Conservation (phyloP, 1,284 basidiomycete species). For the Papiliotrema terrestris region DNA sequence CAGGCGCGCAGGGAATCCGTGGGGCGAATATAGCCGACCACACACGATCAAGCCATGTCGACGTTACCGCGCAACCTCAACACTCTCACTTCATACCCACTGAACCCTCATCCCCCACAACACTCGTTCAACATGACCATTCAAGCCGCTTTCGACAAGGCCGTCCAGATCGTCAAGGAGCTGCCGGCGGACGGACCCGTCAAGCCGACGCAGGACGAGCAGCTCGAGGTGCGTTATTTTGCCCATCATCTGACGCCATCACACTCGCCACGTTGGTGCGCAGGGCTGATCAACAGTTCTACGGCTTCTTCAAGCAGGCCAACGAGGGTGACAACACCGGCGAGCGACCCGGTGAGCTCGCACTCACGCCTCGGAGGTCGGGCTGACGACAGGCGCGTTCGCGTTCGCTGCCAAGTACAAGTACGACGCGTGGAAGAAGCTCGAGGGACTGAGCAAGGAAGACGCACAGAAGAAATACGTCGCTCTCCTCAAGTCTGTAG, state of each 20-base stretch:
- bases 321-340: conserved; percentile 59
- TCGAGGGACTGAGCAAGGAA: conserved; percentile 68
- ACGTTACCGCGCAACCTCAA: too few species aligned
- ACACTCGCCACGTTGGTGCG: not conserved
- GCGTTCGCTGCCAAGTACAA: conserved; percentile 50
- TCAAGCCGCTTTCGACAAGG: conserved; percentile 58
- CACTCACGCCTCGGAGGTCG: not conserved
- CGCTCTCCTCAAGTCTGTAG: conserved; percentile 64
- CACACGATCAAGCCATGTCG: not conserved
- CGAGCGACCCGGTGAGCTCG: conserved; percentile 35
- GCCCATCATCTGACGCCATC: too few species aligned
- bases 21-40: not conserved
- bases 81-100: too few species aligned
- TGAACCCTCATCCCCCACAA: not conserved
- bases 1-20: not conserved
- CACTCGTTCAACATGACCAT: conserved; percentile 17
- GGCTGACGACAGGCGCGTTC: conserved; percentile 30
- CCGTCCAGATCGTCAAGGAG: conserved; percentile 60
- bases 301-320: conserved; percentile 87
- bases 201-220: conserved; percentile 68
- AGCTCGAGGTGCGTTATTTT: conserved; percentile 61
- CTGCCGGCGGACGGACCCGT: conserved; percentile 80
- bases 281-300: conserved; percentile 64
- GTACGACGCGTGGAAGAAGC: conserved; percentile 76
- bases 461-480: conserved; percentile 71